phyloP scores from a whole-genome alignment of 164 flowering plant species.

The Saururus chinensis region DNA sequence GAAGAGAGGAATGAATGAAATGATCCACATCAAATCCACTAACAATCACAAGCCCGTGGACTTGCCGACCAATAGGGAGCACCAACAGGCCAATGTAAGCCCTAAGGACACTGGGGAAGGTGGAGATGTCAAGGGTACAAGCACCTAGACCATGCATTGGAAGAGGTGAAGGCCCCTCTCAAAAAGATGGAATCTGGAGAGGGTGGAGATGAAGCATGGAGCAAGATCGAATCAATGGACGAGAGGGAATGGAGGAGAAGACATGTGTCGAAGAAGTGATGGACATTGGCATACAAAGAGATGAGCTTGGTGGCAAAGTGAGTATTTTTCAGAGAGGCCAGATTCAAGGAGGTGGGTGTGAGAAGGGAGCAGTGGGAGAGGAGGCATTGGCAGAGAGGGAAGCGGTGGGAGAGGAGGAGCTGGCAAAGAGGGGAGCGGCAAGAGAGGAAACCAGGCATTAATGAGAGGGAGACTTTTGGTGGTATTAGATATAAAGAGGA shows the following conservation, averaged over 20 bases:
- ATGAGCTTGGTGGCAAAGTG: slow-evolving; percentile 34
- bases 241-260: slow-evolving; percentile 20
- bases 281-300: slow-evolving; percentile 31
- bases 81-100: slow-evolving; percentile 41
- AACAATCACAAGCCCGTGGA: slow-evolving; percentile 30
- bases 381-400: too few species aligned
- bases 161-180: slow-evolving; percentile 18
- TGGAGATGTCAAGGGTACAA: slow-evolving; percentile 27
- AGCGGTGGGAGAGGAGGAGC: not conserved
- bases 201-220: slow-evolving; percentile 39
- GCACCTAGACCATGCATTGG: slow-evolving; percentile 24
- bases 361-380: not conserved
- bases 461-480: too few species aligned
- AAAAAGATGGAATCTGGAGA: slow-evolving; percentile 21
- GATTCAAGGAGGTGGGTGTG: slow-evolving; percentile 23
- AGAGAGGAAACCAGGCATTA: too few species aligned
- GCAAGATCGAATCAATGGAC: slow-evolving; percentile 21
- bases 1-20: slow-evolving; percentile 44
- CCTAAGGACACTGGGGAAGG: slow-evolving; percentile 44
- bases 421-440: too few species aligned
- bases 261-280: slow-evolving; percentile 22
- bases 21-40: slow-evolving; percentile 47
- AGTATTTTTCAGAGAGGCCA: slow-evolving; percentile 20
- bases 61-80: slow-evolving; percentile 24
- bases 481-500: too few species aligned